A percentile compares a stretch with the other conserved stretches of the same genome.
Evolutionary conservation across 2,329 filamentous ascomycete genomes (phyloP).

Genomic region (Epichloe baconii): DNA sequence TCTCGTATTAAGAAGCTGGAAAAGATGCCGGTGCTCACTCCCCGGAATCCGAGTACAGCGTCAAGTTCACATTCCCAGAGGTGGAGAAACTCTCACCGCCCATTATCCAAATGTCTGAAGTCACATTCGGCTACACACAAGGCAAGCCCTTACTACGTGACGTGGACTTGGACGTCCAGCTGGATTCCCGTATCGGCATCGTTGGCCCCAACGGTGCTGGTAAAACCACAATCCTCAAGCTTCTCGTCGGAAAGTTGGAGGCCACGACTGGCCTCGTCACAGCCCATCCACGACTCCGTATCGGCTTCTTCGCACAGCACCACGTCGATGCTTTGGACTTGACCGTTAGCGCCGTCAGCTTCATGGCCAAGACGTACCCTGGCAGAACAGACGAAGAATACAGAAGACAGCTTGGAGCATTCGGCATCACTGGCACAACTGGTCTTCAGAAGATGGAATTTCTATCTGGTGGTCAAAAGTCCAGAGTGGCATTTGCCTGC

Average conservation of each 20-base stretch:
- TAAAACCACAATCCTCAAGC: slow-evolving; percentile 96
- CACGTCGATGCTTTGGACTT: slow-evolving; percentile 94
- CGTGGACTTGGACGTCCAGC: slow-evolving; percentile 90
- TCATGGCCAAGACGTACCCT: slow-evolving; percentile 88
- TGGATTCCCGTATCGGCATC: slow-evolving; percentile 96
- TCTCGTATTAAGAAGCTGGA: slow-evolving; percentile 98
- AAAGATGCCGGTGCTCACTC: slow-evolving; percentile 82
- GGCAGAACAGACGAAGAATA: slow-evolving; percentile 95
- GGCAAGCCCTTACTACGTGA: slow-evolving; percentile 72
- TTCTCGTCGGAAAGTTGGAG: slow-evolving; percentile 78
- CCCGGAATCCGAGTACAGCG: slow-evolving; percentile 91
- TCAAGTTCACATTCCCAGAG: slow-evolving; percentile 94
- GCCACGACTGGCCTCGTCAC: slow-evolving; percentile 73
- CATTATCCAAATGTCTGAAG: slow-evolving; percentile 92
- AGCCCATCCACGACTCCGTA: slow-evolving; percentile 72
- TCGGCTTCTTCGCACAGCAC: slow-evolving; percentile 97
- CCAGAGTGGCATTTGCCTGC: slow-evolving; percentile 95
- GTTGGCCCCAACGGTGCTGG: slow-evolving; percentile 98
- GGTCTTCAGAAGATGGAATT: slow-evolving; percentile 92
- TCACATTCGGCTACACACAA: slow-evolving; percentile 75
- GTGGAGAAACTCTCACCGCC: slow-evolving; percentile 96
- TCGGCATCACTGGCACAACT: slow-evolving; percentile 83
- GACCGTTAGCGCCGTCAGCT: slow-evolving; percentile 76
- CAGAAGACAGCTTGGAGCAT: slow-evolving; percentile 82
- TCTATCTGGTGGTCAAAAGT: slow-evolving; percentile 94